Conservation (phyloP, 2,329 filamentous ascomycete genomes). For the Talaromyces sp. region DNA sequence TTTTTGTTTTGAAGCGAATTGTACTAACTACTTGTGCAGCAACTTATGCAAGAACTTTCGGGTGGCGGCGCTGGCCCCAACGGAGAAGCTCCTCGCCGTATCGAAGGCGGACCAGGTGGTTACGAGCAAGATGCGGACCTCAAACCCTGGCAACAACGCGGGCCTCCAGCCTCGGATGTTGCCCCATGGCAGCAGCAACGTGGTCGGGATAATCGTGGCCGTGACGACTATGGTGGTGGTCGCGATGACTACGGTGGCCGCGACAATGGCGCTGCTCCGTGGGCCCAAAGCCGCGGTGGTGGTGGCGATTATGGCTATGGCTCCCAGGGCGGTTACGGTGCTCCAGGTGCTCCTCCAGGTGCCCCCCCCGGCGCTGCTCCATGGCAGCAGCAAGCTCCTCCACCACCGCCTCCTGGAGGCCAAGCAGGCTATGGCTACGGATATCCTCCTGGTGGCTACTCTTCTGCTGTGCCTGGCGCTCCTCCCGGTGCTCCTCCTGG, state of each 20-base stretch:
- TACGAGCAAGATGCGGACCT: constrained; percentile 55
- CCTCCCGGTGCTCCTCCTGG: constrained; percentile 50
- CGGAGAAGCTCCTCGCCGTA: constrained; percentile 65
- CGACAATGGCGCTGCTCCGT: constrained; percentile 33
- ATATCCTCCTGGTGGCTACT: constrained; percentile 40
- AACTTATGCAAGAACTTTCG: constrained; percentile 96
- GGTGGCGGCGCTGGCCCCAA: constrained; percentile 65
- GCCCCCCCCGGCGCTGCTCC: constrained; percentile 45
- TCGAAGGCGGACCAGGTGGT: constrained; percentile 74
- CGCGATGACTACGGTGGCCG: constrained; percentile 45
- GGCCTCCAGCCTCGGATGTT: constrained; percentile 69
- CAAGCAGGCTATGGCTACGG: constrained; percentile 55
- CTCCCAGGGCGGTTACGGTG: constrained; percentile 31
- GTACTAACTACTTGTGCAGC: constrained; percentile 53
- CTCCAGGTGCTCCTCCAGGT: constrained; percentile 29
- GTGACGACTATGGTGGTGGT: constrained; percentile 46
- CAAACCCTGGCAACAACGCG: constrained; percentile 80
- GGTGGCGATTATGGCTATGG: constrained; percentile 42
- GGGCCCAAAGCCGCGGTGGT: constrained; percentile 40
- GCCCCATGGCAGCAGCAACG: constrained; percentile 69
- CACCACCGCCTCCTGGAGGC: constrained; percentile 35
- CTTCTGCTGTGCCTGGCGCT: constrained; percentile 38
- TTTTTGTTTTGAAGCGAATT: constrained; percentile 1
- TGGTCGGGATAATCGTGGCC: constrained; percentile 50
- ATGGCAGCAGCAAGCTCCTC: constrained; percentile 58